Conservation (phyloP, 2,329 filamentous ascomycete genomes). For the Colletotrichum tropicale region DNA sequence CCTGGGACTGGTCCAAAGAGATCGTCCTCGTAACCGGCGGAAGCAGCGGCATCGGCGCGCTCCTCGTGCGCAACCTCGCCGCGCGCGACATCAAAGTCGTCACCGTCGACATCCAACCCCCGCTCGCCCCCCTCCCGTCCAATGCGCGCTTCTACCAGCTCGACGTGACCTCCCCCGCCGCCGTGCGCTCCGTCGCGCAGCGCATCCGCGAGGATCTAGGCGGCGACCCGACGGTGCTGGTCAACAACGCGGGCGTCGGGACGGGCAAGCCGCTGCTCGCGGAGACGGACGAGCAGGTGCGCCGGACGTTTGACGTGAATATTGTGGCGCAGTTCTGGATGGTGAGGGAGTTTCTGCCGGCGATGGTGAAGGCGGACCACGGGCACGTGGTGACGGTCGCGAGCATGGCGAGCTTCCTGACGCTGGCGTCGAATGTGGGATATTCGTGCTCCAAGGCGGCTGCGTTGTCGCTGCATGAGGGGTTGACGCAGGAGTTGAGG, state of each 20-base stretch:
- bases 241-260: slow-evolving; percentile 44
- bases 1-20: not conserved
- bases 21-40: not conserved
- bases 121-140: not conserved
- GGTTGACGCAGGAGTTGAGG: not conserved
- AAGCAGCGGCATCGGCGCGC: not conserved
- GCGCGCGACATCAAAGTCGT: not conserved
- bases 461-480: not conserved
- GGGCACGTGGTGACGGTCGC: not conserved
- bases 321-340: not conserved
- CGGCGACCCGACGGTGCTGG: slow-evolving; percentile 35
- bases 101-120: not conserved
- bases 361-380: not conserved
- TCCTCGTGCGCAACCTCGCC: not conserved
- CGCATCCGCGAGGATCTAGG: slow-evolving; percentile 42
- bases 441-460: not conserved
- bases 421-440: not conserved
- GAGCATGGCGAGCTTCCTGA: not conserved
- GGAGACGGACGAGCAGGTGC: not conserved
- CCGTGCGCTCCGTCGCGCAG: slow-evolving; percentile 42
- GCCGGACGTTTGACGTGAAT: not conserved
- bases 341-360: not conserved
- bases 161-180: not conserved
- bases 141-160: not conserved
- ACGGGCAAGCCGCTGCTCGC: not conserved